Base-by-base conservation (phyloP, 2,329 filamentous ascomycete species). In the Zarea fungicola region DNA sequence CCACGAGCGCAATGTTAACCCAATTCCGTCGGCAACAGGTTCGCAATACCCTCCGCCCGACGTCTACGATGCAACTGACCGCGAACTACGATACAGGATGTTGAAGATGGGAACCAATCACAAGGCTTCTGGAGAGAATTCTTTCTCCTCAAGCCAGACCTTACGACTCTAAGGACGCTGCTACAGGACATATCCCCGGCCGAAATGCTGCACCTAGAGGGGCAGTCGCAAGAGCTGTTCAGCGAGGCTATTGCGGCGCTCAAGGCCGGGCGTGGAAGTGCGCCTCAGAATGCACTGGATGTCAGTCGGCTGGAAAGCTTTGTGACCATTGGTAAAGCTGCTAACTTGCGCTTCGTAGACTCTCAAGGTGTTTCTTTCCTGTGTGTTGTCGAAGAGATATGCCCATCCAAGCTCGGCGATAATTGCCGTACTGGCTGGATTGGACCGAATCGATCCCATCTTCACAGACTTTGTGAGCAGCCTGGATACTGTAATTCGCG, bases 81-180 rank as follows among this genome's bases (percentile, higher is more conserved):
- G 53, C 55, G 44, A 48, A 44, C 48, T 22, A 49, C 32, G 22
- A 42, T 47, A 55, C 65, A 87, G 70, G 81, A 85, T 55, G 78
- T 83, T 48, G 78, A 86, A 52, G 78, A 82, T 51, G 68, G 73
- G 44, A 85, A 90, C 23, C 85, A 85, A 54, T 80, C 88, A 1
- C 89, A 96, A 52, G 92, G 90, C 36, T 99, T 96, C 71, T 99
- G 93, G 93, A 79, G 82, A 56, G 93, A 96, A 68, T 90, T 99
- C 70, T 99, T 99, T 66, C 78, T 99, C 31, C 76, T 96, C 51
- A 84, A 83, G 54, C 91, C 92, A 19, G 89, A 96, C 63, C 77
- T 81, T 48, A 65, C 74, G 5, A 78, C 82, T 42, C 72, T 99
- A 55, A 79, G 81, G 63, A 72, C 71, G 42, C 78, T 90, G 41